These are phyloP conservation scores for Sugiyamaella marilandica DNA, from an alignment of 805 yeast species.

Conservation along the genomic window DNA sequence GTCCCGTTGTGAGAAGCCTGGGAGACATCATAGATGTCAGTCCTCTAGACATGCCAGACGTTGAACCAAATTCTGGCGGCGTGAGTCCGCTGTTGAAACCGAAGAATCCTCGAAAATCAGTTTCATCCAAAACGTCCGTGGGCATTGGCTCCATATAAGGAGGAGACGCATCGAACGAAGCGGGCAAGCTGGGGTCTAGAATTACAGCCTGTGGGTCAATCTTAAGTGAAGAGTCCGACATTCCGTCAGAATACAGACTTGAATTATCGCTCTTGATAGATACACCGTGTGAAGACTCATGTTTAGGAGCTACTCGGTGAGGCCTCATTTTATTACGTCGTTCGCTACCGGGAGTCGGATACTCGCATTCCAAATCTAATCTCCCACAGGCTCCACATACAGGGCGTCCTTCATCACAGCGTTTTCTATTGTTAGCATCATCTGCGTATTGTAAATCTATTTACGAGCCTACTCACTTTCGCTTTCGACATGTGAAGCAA, in stretches of 20 bases:
- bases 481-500: conserved; percentile 68
- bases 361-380: conserved; percentile 57
- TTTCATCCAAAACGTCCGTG: background rate
- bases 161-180: background rate
- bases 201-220: background rate
- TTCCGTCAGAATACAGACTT: no score
- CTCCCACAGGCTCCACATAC: conserved; percentile 64
- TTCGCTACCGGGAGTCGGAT: conserved; percentile 72
- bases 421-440: conserved; percentile 37
- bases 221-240: background rate
- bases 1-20: background rate
- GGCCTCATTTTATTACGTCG: conserved; percentile 36
- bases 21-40: background rate
- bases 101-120: background rate
- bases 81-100: background rate
- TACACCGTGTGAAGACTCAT: background rate
- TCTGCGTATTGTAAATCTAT: no score
- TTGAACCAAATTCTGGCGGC: background rate
- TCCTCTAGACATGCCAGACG: background rate
- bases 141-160: background rate
- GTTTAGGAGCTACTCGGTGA: background rate
- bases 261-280: background rate
- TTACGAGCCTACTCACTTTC: conserved; percentile 44
- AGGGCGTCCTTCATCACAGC: conserved; percentile 72
- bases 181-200: background rate